Conservation (phyloP, 129 eudicot genomes). For the Chrysanthemum seticuspe region DNA sequence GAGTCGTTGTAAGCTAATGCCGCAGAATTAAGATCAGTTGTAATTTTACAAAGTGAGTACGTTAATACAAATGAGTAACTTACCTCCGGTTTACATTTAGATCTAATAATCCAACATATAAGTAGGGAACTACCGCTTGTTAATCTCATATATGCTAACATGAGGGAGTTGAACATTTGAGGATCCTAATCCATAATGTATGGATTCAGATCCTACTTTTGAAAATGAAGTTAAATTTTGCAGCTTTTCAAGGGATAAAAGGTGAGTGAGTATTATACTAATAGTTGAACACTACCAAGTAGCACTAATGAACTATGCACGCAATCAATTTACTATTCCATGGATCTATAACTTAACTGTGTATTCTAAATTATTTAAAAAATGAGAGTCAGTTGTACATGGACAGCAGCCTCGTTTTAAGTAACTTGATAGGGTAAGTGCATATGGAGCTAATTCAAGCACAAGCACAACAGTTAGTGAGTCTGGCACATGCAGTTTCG, state of each 20-base stretch:
- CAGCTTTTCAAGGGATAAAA: not conserved
- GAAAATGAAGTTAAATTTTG: not conserved
- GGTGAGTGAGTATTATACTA: not conserved
- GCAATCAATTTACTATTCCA: not conserved
- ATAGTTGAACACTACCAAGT: not conserved
- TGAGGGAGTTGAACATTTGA: too few relatives aligned
- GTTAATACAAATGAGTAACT: too few relatives aligned
- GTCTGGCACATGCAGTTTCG: slow-evolving; percentile 63
- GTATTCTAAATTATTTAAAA: not conserved
- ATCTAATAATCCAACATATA: too few relatives aligned
- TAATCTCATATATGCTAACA: too few relatives aligned
- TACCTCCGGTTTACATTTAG: too few relatives aligned
- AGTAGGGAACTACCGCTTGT: too few relatives aligned
- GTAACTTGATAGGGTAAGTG: slow-evolving; percentile 85
- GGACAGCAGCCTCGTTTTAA: slow-evolving; percentile 84
- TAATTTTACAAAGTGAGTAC: too few relatives aligned
- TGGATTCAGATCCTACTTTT: not conserved
- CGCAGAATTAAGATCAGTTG: too few relatives aligned
- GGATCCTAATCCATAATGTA: too few relatives aligned
- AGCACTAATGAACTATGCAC: not conserved
- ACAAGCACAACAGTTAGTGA: slow-evolving; percentile 78
- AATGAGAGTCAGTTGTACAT: slow-evolving; percentile 35
- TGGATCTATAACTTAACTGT: not conserved
- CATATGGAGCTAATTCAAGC: slow-evolving; percentile 80
- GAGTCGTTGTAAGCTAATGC: too few relatives aligned